phyloP scores from a whole-genome alignment of 441 rosid genomes.

The Aquilaria agallochum region DNA sequence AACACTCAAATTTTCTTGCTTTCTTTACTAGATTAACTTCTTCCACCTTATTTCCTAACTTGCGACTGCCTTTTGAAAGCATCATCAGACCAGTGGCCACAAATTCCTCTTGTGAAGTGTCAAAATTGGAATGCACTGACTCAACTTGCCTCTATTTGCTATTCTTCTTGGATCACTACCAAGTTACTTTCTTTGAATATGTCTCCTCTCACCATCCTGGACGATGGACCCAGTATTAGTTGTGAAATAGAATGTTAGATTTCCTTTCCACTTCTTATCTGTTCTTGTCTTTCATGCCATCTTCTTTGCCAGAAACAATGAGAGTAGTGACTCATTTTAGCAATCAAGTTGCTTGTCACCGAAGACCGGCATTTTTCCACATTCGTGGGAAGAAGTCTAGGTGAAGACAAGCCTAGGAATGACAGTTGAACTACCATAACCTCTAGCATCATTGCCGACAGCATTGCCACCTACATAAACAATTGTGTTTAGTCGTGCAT shows the following conservation, averaged over 20 bases:
- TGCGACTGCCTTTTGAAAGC: slow-evolving; percentile 79
- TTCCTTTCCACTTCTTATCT: slow-evolving; percentile 28
- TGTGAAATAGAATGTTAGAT: slow-evolving; percentile 38
- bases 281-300: slow-evolving; percentile 18
- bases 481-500: no score
- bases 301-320: slow-evolving; percentile 40
- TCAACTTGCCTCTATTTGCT: slow-evolving; percentile 26
- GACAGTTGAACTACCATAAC: no score
- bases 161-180: slow-evolving; percentile 48
- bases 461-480: no score
- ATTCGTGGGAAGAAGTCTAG: no score
- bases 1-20: slow-evolving; percentile 29
- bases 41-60: slow-evolving; percentile 13
- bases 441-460: no score
- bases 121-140: slow-evolving; percentile 59
- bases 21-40: slow-evolving; percentile 21
- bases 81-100: slow-evolving; percentile 84
- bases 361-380: no score
- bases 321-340: slow-evolving; percentile 32
- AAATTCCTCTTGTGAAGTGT: slow-evolving; percentile 68
- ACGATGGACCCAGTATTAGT: slow-evolving; percentile 37
- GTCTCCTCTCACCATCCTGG: slow-evolving; percentile 79
- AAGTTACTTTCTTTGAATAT: slow-evolving; percentile 56
- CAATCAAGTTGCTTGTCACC: slow-evolving; percentile 21
- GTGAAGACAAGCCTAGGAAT: no score